A percentile compares a stretch with the other conserved stretches of the same genome.
Conservation (phyloP, 164 flowering plant species). For the Litsea cubeba region DNA sequence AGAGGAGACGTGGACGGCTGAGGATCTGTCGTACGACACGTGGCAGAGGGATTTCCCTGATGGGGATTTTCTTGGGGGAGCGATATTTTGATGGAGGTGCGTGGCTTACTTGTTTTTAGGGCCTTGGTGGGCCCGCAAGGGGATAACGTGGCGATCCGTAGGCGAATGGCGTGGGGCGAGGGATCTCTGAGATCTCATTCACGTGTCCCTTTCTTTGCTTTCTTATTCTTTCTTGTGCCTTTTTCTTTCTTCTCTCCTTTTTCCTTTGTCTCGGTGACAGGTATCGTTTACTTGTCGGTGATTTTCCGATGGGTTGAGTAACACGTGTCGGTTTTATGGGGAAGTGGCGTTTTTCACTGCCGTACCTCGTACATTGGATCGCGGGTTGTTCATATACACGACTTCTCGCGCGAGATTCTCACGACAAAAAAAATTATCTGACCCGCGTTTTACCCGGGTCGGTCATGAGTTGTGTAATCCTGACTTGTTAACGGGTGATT, state of each 20-base stretch:
- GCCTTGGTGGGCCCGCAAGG: neutral
- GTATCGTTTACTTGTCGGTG: neutral
- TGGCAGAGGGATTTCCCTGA: neutral
- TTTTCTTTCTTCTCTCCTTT: neutral
- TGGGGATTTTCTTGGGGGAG: neutral
- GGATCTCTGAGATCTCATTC: neutral
- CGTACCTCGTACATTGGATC: neutral
- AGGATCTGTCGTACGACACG: neutral
- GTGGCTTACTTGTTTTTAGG: neutral
- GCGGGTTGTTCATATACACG: neutral
- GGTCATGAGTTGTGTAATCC: too few species aligned
- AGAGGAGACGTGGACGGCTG: slow-evolving; percentile 11
- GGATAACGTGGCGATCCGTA: slow-evolving; percentile 6
- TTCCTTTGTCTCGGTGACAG: neutral
- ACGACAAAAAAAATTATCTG: too few species aligned
- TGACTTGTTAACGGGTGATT: too few species aligned
- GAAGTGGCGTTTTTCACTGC: neutral
- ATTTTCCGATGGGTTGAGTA: neutral
- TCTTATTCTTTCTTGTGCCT: neutral
- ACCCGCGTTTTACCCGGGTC: too few species aligned
- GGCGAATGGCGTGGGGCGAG: neutral
- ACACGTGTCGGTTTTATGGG: neutral
- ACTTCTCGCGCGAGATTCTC: too few species aligned
- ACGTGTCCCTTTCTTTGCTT: neutral
- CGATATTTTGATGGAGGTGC: slow-evolving; percentile 1